Evolutionary conservation across 352 stramenopile species (phyloP), one percentile per base, ranked within the genome.

Genomic region (Phytopythium ostracodes): DNA sequence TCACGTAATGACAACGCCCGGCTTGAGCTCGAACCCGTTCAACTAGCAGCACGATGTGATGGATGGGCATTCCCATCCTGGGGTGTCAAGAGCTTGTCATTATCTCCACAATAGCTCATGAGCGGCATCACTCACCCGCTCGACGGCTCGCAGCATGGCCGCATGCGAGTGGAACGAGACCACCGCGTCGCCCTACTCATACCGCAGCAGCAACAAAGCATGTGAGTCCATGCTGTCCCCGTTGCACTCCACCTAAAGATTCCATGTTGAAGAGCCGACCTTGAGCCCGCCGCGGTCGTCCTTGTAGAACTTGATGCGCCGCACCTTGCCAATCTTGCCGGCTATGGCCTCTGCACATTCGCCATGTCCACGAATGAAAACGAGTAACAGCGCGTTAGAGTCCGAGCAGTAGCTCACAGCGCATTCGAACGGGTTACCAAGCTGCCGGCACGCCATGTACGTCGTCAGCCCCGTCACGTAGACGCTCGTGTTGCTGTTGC

Each of bases 251-350:
- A 8, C 27, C 25, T n/a, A n/a, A n/a, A n/a, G n/a, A n/a, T 29
- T 31, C 25, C 47, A 12, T 14, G 24, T 6, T 4, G 12, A 2
- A 36, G 17, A 8, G n/a, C 62, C 55, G 25, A 89, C 77, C 64
- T 95, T 93, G 20, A 95, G 75, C 27, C 84, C 77, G 60, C 87
- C 87, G 22, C 72, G 75, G 14, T 87, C 79, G 62, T 92, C 76
- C 55, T 92, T 84, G 77, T 95, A 95, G 58, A 95, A 94, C 60
- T 95, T 95, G 64, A 92, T 76, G 24, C 87, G 87, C 15, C 84
- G 79, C 61, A 95, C 87, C 67, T 91, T 92, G 59, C 87, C 87
- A 5, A 95, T 66, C 58, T 84, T 87, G 33, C 65, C 61, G 64
- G 83, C 92, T 29, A 92, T 54, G 20, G 70, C 74, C 74, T 95